phyloP scores from a whole-genome alignment of 1,284 basidiomycete species.

The Moesziomyces aphidis region DNA sequence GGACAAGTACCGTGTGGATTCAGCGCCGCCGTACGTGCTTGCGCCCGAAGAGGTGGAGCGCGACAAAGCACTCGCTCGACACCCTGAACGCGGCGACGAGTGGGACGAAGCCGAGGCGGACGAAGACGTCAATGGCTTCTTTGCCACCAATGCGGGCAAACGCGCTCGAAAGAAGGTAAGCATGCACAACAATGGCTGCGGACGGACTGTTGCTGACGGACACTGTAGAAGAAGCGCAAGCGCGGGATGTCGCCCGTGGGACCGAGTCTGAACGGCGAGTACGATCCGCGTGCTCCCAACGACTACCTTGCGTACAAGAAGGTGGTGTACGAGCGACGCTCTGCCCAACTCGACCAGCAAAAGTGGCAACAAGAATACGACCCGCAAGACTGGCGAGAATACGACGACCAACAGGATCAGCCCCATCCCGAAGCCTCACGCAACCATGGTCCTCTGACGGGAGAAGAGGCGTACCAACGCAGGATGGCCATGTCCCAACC shows the following conservation, averaged over 20 bases:
- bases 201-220: not conserved
- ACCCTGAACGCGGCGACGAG: slow-evolving; percentile 19
- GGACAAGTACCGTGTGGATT: slow-evolving; percentile 10
- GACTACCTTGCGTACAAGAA: slow-evolving; percentile 59
- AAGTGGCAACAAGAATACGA: slow-evolving; percentile 21
- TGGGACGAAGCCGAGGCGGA: slow-evolving; percentile 10
- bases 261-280: slow-evolving; percentile 56
- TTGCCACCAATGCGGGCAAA: slow-evolving; percentile 33
- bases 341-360: slow-evolving; percentile 18
- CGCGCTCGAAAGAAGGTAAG: slow-evolving; percentile 45
- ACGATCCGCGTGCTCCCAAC: slow-evolving; percentile 61
- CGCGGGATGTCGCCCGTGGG: slow-evolving; percentile 24
- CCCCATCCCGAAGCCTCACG: no score
- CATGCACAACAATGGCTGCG: no score
- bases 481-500: slow-evolving; percentile 31
- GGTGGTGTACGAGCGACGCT: slow-evolving; percentile 45
- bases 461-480: slow-evolving; percentile 41
- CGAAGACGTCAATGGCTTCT: slow-evolving; percentile 58
- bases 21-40: slow-evolving; percentile 26
- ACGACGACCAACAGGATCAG: slow-evolving; percentile 20
- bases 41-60: slow-evolving; percentile 30
- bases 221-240: slow-evolving; percentile 35
- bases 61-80: slow-evolving; percentile 24
- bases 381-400: not conserved
- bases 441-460: slow-evolving; percentile 4